Evolutionary conservation across 2,329 filamentous ascomycete genomes (phyloP).

Genomic region (Phialemonium atrogriseum): DNA sequence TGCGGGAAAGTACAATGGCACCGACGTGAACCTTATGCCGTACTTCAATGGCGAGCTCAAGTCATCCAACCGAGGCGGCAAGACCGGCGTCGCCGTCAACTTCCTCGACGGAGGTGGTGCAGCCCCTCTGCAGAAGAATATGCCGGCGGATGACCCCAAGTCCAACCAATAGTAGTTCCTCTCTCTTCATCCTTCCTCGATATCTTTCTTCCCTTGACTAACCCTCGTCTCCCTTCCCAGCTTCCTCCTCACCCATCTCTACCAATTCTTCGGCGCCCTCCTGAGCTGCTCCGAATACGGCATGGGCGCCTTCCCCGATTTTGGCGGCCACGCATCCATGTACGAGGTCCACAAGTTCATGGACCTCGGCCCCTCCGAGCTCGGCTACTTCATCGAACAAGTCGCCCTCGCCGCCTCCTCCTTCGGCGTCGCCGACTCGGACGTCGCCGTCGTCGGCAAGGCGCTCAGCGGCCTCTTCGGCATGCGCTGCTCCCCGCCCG

Average conservation of each 20-base stretch:
- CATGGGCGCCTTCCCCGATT: slow-evolving; percentile 38
- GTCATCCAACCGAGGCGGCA: slow-evolving; percentile 43
- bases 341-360: slow-evolving; percentile 53
- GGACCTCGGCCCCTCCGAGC: slow-evolving; percentile 40
- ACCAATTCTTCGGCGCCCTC: slow-evolving; percentile 51
- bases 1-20: slow-evolving; percentile 37
- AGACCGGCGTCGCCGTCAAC: slow-evolving; percentile 40
- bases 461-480: slow-evolving; percentile 43
- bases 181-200: neutral
- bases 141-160: slow-evolving; percentile 37
- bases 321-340: slow-evolving; percentile 37
- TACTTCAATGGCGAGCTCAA: slow-evolving; percentile 50
- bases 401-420: slow-evolving; percentile 45
- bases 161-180: slow-evolving; percentile 47
- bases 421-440: slow-evolving; percentile 48
- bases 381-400: slow-evolving; percentile 52
- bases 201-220: neutral
- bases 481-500: slow-evolving; percentile 38
- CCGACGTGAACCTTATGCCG: slow-evolving; percentile 45
- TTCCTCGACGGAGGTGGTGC: slow-evolving; percentile 54
- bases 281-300: slow-evolving; percentile 46
- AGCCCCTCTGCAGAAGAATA: slow-evolving; percentile 44
- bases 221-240: slow-evolving; percentile 22
- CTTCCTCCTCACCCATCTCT: slow-evolving; percentile 51
- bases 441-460: slow-evolving; percentile 38